A percentile compares a stretch with the other conserved stretches of the same genome.
Evolutionary conservation across 2,329 filamentous ascomycete species (phyloP).

Genomic region (Aureobasidium sp.): DNA sequence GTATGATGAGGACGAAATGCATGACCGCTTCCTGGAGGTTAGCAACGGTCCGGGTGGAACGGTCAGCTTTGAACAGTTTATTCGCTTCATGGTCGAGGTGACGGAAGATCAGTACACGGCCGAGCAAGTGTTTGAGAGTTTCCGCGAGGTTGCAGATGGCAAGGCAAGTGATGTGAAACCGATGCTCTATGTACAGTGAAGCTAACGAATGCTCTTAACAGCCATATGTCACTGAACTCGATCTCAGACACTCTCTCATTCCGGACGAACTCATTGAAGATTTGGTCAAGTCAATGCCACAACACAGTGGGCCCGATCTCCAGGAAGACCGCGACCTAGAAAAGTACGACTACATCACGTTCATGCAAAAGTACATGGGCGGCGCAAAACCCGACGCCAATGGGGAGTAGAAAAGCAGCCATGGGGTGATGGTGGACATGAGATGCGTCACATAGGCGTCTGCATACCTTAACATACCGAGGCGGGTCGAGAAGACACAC

Average conservation of each 20-base stretch:
- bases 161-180: constrained; percentile 51
- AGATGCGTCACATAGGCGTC: background rate
- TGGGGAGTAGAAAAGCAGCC: background rate
- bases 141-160: constrained; percentile 93
- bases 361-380: constrained; percentile 71
- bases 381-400: constrained; percentile 1
- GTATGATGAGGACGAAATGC: constrained; percentile 97
- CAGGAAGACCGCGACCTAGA: constrained; percentile 74
- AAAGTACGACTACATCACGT: constrained; percentile 93
- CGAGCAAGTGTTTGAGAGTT: constrained; percentile 96
- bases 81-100: constrained; percentile 98
- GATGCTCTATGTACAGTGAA: background rate
- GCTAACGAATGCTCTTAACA: constrained; percentile 24
- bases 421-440: background rate
- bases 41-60: constrained; percentile 63
- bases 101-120: constrained; percentile 98
- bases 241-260: constrained; percentile 87
- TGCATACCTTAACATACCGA: background rate
- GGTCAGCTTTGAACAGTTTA: constrained; percentile 97
- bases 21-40: constrained; percentile 86
- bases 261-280: constrained; percentile 97
- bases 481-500: background rate
- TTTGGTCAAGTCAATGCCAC: constrained; percentile 77
- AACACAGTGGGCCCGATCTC: constrained; percentile 76
- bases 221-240: constrained; percentile 96